Base-by-base conservation (phyloP, 805 yeast species). In the Saturnispora ahearnii region DNA sequence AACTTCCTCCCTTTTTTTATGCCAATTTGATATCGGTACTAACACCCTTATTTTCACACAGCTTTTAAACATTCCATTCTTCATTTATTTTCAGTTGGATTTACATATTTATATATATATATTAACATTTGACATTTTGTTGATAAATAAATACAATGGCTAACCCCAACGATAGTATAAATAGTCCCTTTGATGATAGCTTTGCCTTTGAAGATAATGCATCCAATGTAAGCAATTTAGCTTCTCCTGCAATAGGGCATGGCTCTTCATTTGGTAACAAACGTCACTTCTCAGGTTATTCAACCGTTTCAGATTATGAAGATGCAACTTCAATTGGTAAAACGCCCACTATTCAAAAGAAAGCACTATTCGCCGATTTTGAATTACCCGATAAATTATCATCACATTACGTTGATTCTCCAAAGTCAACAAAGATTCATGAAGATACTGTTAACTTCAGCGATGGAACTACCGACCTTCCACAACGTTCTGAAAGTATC, bases 401-500 rank as follows among this genome's bases (percentile, higher is more conserved):
- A 9, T 33, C 40, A 18, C 40, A 36, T 15, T 30, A 29, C 15
- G 29, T n/a, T 22, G 37, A 28, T 8, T 24, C 42, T 24, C 32
- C 32, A 24, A 41, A 41, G 30, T 13, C 36, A 3, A 29, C 48
- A 8, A 43, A 22, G 10, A 12, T 22, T 8, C 29, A 34, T 21
- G 54, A 45, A 15, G 57, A 53, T 12, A 41, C 49, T 12, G 40
- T 38, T 5, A 62, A 52, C 18, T 60, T 51, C 22, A 62, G 61
- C 31, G 68, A 61, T 48, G 59, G 43, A 5, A 40, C 52, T 2
- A 58, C 58, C 7, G 61, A 59, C 7, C 50, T 54, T 7, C 62
- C 67, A 2, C 49, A 56, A 13, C 53, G 79, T 41, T 65, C 70
- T 32, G 74, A 70, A 13, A 72, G 84, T 0, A 69, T 74, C 4